Evolutionary conservation across 495 filamentous ascomycete species (phyloP), one percentile per base, ranked within the genome.

Genomic region (Immersiella caudata): DNA sequence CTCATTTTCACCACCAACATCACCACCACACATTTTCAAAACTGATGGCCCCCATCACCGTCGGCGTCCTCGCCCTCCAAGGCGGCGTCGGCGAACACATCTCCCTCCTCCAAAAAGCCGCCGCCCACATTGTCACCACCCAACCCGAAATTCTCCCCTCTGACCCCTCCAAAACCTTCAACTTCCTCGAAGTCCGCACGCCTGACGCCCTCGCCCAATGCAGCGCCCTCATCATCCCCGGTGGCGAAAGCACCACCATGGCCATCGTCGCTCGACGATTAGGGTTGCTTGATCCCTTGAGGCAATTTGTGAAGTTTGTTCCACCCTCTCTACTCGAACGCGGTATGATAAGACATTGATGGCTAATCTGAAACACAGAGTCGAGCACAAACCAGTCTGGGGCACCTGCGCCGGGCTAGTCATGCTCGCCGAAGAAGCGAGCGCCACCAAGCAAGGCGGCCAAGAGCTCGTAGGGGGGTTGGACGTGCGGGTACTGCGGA

Each of bases 401-500:
- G 95, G 95, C 14, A 98, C 95, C 25, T 99, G 95, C 76, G 95
- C 95, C 24, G 95, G 95, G 6, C 84, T 99, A 64, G 97, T 99
- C 68, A 80, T 98, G 46, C 90, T 99, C 55, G 89, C 93, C 14
- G 93, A 97, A 75, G 87, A 90, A 52, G 96, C 95, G 24, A 94
- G 93, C 74, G 85, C 88, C 25, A 94, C 91, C 2, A 98, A 97
- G 75, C 87, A 90, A 66, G 93, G 93, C 52, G 95, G 95, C 0
- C 95, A 98, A 73, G 93, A 97, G 59, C 86, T 98, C 22, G 92
- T 99, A 52, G 95, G 95, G 0, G 95, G 95, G 12, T 83, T 99
- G 26, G 90, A 94, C 73, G 94, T 99, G 33, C 85, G 91, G 56
- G 93, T 99, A 59, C 91, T 94, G 72, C 82, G 95, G n/a, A 99